These are phyloP conservation scores for Exidia glandulosa DNA, from an alignment of 768 basidiomycete genomes.

Conservation along the genomic window DNA sequence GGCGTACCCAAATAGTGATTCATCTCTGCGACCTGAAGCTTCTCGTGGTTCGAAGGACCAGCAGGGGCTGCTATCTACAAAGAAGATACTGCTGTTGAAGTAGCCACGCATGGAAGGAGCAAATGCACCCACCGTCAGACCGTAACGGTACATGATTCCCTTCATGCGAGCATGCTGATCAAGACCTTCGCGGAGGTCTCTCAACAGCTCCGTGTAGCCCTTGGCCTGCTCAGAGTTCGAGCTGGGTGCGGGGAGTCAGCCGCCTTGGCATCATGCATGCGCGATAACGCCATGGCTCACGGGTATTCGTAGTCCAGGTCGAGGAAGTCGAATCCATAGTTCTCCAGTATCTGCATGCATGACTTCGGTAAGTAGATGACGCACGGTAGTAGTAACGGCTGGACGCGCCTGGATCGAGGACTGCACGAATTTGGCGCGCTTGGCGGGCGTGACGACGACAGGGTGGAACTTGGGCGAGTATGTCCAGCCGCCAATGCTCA, in stretches of 20 bases:
- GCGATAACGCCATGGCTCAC: too few relatives aligned
- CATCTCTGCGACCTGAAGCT: slow-evolving; percentile 74
- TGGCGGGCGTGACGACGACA: slow-evolving; percentile 52
- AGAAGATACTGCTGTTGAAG: not conserved
- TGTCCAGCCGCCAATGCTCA: slow-evolving; percentile 86
- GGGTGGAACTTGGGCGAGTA: slow-evolving; percentile 83
- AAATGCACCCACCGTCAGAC: slow-evolving; percentile 51
- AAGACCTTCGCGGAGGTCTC: slow-evolving; percentile 60
- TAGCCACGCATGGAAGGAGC: not conserved
- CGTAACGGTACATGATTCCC: slow-evolving; percentile 49
- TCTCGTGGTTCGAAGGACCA: slow-evolving; percentile 76
- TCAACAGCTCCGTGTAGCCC: slow-evolving; percentile 76
- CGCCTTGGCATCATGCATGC: too few relatives aligned
- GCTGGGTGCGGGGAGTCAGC: too few relatives aligned
- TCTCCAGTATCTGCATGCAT: slow-evolving; percentile 45
- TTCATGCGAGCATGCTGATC: slow-evolving; percentile 63
- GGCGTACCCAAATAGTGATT: slow-evolving; percentile 45
- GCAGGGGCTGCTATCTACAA: slow-evolving; percentile 83
- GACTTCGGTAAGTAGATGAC: not conserved
- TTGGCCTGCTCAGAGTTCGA: slow-evolving; percentile 61
- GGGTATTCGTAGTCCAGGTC: slow-evolving; percentile 96
- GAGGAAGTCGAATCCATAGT: slow-evolving; percentile 86
- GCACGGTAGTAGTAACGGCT: not conserved
- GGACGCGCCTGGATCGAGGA: slow-evolving; percentile 42
- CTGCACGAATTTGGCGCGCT: slow-evolving; percentile 68